A percentile compares a stretch with the other conserved stretches of the same genome.
phyloP scores from a whole-genome alignment of 176 grass and related monocot genomes.

The Phoenix dactylifera region DNA sequence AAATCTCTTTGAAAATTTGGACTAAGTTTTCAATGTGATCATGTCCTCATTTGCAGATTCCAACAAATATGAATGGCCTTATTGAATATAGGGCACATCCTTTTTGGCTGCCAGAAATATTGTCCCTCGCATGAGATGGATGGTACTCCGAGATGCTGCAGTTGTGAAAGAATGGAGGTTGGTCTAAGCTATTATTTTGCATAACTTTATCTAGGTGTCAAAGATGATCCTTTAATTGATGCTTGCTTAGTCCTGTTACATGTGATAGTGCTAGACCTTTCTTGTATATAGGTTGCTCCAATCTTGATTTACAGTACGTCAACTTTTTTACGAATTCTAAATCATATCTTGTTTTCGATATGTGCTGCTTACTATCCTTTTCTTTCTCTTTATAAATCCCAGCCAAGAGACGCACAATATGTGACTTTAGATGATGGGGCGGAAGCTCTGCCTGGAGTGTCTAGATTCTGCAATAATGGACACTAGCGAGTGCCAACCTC shows the following conservation, averaged over 20 bases:
- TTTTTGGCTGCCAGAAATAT: too few species aligned
- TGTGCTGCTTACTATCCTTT: constrained; percentile 24
- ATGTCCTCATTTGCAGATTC: background rate
- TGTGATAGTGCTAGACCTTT: background rate
- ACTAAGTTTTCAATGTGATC: constrained; percentile 8
- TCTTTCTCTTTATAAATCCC: background rate
- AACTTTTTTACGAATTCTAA: constrained; percentile 6
- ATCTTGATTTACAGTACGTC: too few species aligned
- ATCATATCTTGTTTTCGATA: constrained; percentile 10
- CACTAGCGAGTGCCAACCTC: background rate
- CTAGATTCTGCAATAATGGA: too few species aligned
- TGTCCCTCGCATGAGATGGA: too few species aligned
- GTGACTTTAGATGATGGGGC: too few species aligned
- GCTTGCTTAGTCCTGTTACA: background rate
- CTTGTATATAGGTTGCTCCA: constrained; percentile 7
- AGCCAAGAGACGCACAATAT: too few species aligned
- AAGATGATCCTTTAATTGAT: background rate
- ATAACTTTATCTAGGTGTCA: background rate
- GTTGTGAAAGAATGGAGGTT: background rate
- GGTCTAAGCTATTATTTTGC: constrained; percentile 1
- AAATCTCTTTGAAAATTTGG: background rate
- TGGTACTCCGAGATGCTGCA: too few species aligned
- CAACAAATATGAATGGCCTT: too few species aligned
- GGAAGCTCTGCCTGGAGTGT: too few species aligned
- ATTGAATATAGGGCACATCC: too few species aligned